These are phyloP conservation scores for Cydonia oblonga DNA, from an alignment of 331 rosid species.

Conservation along the genomic window DNA sequence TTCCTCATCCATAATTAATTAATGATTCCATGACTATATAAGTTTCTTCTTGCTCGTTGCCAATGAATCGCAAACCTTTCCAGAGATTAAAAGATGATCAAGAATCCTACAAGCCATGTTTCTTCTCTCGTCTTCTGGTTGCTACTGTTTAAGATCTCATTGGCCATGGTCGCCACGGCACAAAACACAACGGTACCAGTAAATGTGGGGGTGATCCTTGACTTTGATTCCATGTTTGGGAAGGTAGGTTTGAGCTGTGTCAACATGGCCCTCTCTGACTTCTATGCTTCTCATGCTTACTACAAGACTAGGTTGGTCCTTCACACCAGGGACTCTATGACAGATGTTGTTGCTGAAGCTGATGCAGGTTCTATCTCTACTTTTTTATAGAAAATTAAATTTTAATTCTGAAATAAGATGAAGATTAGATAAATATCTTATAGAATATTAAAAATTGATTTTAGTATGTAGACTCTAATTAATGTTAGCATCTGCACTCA, in stretches of 20 bases:
- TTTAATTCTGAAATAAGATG: too few species aligned
- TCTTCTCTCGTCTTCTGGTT: not conserved
- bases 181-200: not conserved
- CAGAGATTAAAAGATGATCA: not conserved
- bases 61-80: not conserved
- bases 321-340: not conserved
- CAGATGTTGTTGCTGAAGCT: not conserved
- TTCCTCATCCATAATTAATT: not conserved
- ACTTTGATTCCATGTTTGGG: not conserved
- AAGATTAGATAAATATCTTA: too few species aligned
- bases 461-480: too few species aligned
- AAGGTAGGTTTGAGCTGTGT: not conserved
- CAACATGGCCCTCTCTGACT: not conserved
- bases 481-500: too few species aligned
- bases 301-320: not conserved
- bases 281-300: not conserved
- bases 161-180: not conserved
- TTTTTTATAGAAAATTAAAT: too few species aligned
- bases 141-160: not conserved
- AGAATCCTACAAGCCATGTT: too few species aligned
- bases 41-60: not conserved
- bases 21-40: too few species aligned
- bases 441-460: too few species aligned
- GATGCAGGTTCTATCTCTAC: not conserved
- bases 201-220: not conserved